Evolutionary conservation across 2,329 filamentous ascomycete genomes (phyloP).

Genomic region (Aspergillus pseudoterreus): DNA sequence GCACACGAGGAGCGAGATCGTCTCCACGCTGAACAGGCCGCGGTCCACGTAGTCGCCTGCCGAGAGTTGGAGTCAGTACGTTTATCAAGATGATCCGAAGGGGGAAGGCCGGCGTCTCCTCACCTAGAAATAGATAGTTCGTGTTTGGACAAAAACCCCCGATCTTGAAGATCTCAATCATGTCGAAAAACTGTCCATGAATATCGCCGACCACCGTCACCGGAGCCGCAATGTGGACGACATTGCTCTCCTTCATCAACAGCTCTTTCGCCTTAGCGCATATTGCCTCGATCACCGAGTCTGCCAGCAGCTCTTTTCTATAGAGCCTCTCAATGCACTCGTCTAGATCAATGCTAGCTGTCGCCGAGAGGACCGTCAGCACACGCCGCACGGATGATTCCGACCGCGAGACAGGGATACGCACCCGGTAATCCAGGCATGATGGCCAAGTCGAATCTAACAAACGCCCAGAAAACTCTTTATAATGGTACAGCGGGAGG

Average conservation of each 20-base stretch:
- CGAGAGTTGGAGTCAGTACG: not conserved
- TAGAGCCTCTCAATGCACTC: slow-evolving; percentile 97
- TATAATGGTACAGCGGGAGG: slow-evolving; percentile 8
- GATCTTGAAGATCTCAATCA: slow-evolving; percentile 99
- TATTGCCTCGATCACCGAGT: slow-evolving; percentile 98
- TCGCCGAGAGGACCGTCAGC: slow-evolving; percentile 10
- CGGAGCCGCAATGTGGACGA: slow-evolving; percentile 91
- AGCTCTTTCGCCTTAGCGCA: slow-evolving; percentile 99
- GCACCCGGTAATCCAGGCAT: slow-evolving; percentile 47
- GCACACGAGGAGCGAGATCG: slow-evolving; percentile 95
- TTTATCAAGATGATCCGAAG: not conserved
- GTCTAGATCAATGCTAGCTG: slow-evolving; percentile 95
- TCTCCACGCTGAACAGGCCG: slow-evolving; percentile 97
- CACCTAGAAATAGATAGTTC: slow-evolving; percentile 96
- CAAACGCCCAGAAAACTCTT: not conserved
- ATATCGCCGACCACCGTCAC: slow-evolving; percentile 98
- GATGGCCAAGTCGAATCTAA: slow-evolving; percentile 15
- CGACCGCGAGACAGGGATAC: slow-evolving; percentile 12
- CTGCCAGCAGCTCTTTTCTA: slow-evolving; percentile 92
- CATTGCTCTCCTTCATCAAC: slow-evolving; percentile 99
- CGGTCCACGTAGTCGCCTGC: slow-evolving; percentile 95
- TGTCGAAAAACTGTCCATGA: slow-evolving; percentile 97
- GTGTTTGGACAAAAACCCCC: slow-evolving; percentile 96
- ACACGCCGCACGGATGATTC: not conserved
- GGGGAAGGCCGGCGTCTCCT: slow-evolving; percentile 7